Evolutionary conservation across 2,329 filamentous ascomycete genomes (phyloP).

Genomic region (Aspergillus latus): DNA sequence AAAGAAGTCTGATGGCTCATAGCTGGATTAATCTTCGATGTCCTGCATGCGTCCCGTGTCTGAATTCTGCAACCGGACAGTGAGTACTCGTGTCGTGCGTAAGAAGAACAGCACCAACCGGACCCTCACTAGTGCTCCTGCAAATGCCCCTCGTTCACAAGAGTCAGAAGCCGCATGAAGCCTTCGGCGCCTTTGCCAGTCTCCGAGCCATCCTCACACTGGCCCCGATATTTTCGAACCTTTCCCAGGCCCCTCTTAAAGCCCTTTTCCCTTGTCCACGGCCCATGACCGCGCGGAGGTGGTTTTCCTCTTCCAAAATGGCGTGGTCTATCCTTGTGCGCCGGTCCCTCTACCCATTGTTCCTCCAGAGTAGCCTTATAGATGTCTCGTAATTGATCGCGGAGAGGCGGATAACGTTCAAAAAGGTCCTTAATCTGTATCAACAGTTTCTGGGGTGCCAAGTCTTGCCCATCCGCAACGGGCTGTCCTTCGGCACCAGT

Average conservation of each 20-base stretch:
- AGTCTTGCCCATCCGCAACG: constrained; percentile 10
- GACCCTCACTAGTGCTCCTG: constrained; percentile 11
- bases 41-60: neutral
- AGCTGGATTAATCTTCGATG: neutral
- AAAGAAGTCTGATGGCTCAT: neutral
- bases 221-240: constrained; percentile 39
- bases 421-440: constrained; percentile 41
- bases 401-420: constrained; percentile 39
- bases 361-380: constrained; percentile 43
- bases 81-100: neutral
- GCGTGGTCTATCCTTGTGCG: constrained; percentile 24
- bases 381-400: constrained; percentile 42
- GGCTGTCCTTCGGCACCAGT: constrained; percentile 6
- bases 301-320: constrained; percentile 29
- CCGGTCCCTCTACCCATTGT: constrained; percentile 40
- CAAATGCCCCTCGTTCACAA: constrained; percentile 28
- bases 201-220: constrained; percentile 37
- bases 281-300: constrained; percentile 32
- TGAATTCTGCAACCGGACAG: neutral
- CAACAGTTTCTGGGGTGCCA: constrained; percentile 27
- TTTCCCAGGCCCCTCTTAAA: constrained; percentile 44
- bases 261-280: constrained; percentile 45
- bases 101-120: neutral
- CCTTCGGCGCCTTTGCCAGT: constrained; percentile 35
- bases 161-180: constrained; percentile 38